Evolutionary conservation across 2,329 filamentous ascomycete species (phyloP).

Genomic region (Neonectria hederae): DNA sequence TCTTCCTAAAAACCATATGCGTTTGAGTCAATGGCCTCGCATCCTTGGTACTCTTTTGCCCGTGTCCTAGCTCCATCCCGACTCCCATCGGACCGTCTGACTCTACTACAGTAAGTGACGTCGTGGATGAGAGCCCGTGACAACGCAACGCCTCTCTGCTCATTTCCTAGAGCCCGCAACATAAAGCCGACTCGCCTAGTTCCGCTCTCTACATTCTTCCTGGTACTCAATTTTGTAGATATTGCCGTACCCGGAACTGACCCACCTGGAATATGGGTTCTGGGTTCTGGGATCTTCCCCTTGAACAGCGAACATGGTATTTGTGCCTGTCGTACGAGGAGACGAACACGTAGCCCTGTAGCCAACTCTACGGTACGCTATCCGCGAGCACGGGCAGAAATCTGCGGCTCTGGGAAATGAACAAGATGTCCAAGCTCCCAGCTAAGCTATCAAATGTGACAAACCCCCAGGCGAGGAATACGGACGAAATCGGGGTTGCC

Average conservation of each 20-base stretch:
- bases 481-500: slow-evolving; percentile 27
- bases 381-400: slow-evolving; percentile 33
- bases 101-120: neutral
- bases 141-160: slow-evolving; percentile 3
- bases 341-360: slow-evolving; percentile 35
- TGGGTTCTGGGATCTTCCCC: slow-evolving; percentile 24
- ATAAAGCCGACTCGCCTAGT: slow-evolving; percentile 12
- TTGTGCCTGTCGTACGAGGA: slow-evolving; percentile 27
- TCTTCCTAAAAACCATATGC: slow-evolving; percentile 15
- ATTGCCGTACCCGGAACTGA: neutral
- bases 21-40: slow-evolving; percentile 12
- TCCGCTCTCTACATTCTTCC: neutral
- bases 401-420: slow-evolving; percentile 37
- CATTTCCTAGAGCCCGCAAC: slow-evolving; percentile 17
- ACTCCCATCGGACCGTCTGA: neutral
- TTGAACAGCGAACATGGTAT: slow-evolving; percentile 21
- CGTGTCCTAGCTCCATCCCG: neutral
- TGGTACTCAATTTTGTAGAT: neutral
- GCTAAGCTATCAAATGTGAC: slow-evolving; percentile 15
- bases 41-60: neutral
- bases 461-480: slow-evolving; percentile 27
- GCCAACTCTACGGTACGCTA: slow-evolving; percentile 28
- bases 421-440: slow-evolving; percentile 35
- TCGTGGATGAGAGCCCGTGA: neutral
- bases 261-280: slow-evolving; percentile 22